phyloP scores from a whole-genome alignment of 352 stramenopile genomes.

The Pythium guiyangense region DNA sequence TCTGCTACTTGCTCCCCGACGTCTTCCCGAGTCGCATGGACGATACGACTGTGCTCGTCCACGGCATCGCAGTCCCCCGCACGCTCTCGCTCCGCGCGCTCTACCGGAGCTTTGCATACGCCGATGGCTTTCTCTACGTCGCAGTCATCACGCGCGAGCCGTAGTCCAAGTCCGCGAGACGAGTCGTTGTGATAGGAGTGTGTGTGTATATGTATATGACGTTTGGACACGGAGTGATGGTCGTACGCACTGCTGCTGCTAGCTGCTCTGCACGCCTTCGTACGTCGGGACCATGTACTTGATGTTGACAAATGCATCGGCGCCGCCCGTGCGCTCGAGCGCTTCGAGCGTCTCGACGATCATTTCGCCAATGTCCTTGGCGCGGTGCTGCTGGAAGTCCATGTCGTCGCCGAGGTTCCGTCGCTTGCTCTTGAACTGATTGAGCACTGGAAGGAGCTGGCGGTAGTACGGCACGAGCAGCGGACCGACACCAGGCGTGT shows the following conservation, averaged over 20 bases:
- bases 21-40: constrained; percentile 28
- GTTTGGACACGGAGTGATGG: not conserved
- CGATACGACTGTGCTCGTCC: constrained; percentile 35
- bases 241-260: not conserved
- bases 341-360: constrained; percentile 88
- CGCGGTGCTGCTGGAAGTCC: constrained; percentile 84
- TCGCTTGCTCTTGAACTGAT: constrained; percentile 88
- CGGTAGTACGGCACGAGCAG: constrained; percentile 91
- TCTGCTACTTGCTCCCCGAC: constrained; percentile 58
- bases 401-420: constrained; percentile 89
- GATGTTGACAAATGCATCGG: constrained; percentile 92
- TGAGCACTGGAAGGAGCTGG: constrained; percentile 87
- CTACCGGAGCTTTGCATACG: constrained; percentile 63
- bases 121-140: constrained; percentile 77
- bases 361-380: constrained; percentile 79
- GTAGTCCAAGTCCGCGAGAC: not conserved
- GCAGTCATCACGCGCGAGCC: constrained; percentile 17
- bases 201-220: too few relatives aligned
- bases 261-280: constrained; percentile 51
- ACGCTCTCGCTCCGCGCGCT: constrained; percentile 53
- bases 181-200: too few relatives aligned
- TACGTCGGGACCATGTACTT: constrained; percentile 98
- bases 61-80: constrained; percentile 47
- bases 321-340: constrained; percentile 77
- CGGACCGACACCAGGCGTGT: constrained; percentile 55